Evolutionary conservation across 192 early-diverging fungal genomes (phyloP).

Genomic region (Backusella morwellensis): DNA sequence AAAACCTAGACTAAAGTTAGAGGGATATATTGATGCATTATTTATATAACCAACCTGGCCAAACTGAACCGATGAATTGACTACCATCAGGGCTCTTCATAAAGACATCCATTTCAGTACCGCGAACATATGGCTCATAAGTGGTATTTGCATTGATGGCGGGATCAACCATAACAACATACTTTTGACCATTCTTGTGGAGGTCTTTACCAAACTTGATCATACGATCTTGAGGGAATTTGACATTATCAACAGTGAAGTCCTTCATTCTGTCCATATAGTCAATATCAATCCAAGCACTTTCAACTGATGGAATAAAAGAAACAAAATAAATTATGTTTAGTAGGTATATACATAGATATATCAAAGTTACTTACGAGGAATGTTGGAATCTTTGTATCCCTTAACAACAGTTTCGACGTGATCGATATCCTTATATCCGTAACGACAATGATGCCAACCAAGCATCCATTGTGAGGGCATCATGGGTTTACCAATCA

Average conservation of each 20-base stretch:
- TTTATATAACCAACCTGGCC: background rate
- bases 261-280: constrained; percentile 65
- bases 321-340: background rate
- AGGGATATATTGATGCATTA: background rate
- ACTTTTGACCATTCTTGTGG: constrained; percentile 46
- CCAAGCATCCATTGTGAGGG: constrained; percentile 42
- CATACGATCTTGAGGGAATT: constrained; percentile 54
- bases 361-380: constrained; percentile 40
- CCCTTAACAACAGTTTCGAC: constrained; percentile 53
- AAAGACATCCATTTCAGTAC: constrained; percentile 51
- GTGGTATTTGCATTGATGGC: constrained; percentile 49
- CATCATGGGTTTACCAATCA: constrained; percentile 61
- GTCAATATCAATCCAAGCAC: constrained; percentile 65
- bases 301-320: constrained; percentile 5
- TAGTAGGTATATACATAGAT: background rate
- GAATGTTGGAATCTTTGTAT: constrained; percentile 56
- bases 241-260: constrained; percentile 56
- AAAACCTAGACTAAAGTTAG: constrained; percentile 44
- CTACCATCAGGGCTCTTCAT: constrained; percentile 56
- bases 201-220: constrained; percentile 43
- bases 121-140: constrained; percentile 53
- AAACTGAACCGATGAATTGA: constrained; percentile 53
- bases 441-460: constrained; percentile 38
- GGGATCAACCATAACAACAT: constrained; percentile 65
- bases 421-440: constrained; percentile 53